These are phyloP conservation scores for Phyllosticta citrichinensis DNA, from an alignment of 2,329 filamentous ascomycete genomes.

Conservation along the genomic window DNA sequence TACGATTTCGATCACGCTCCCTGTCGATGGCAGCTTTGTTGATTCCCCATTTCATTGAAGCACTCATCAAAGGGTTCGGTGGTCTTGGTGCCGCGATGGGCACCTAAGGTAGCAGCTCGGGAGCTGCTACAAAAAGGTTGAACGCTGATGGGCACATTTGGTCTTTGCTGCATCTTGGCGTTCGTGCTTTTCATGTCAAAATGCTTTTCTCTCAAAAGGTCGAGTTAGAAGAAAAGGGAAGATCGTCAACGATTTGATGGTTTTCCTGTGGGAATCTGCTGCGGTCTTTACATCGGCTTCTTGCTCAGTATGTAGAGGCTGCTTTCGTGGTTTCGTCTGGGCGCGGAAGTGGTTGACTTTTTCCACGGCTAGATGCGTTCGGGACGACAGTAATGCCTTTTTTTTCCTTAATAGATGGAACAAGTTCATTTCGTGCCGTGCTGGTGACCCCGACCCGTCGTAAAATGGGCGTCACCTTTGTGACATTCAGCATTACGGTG, in stretches of 20 bases:
- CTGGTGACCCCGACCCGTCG: neutral
- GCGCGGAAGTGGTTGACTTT: constrained; percentile 18
- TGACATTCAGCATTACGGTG: neutral
- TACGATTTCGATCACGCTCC: constrained; percentile 18
- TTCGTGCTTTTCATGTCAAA: constrained; percentile 29
- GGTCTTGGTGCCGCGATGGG: constrained; percentile 3
- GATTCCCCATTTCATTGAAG: constrained; percentile 19
- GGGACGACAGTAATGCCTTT: constrained; percentile 28
- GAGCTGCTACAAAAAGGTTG: constrained; percentile 19
- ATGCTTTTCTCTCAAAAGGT: constrained; percentile 28
- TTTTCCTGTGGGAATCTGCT: constrained; percentile 21
- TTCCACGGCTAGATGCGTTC: constrained; percentile 25
- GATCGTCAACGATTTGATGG: constrained; percentile 9
- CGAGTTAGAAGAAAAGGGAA: constrained; percentile 23
- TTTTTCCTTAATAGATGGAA: constrained; percentile 25
- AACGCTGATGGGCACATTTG: constrained; percentile 18
- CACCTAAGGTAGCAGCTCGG: neutral
- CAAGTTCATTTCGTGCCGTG: neutral
- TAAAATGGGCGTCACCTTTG: neutral
- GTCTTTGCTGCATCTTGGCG: constrained; percentile 29
- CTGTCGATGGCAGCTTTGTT: constrained; percentile 15
- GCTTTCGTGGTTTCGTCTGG: constrained; percentile 25
- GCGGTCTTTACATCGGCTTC: constrained; percentile 21
- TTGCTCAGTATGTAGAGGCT: constrained; percentile 19
- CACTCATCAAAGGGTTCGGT: constrained; percentile 8